Conservation (phyloP, 257 asterid species). For the Primulina eburnea region DNA sequence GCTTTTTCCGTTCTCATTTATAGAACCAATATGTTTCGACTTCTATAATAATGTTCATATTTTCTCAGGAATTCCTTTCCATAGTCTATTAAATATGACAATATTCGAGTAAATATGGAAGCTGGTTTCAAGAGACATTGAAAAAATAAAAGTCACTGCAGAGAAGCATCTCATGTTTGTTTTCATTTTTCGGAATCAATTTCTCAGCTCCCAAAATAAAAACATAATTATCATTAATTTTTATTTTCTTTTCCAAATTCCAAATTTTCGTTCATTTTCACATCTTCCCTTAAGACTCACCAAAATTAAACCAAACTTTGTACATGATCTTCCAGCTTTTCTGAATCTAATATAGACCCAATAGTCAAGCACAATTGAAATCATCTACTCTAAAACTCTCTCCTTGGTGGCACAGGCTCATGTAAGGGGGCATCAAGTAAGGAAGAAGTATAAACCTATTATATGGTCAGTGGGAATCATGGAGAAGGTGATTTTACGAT, state of each 20-base stretch:
- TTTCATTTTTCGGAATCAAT: neutral
- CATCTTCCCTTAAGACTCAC: neutral
- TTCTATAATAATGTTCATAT: no score
- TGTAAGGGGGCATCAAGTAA: conserved; percentile 95
- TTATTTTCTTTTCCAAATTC: neutral
- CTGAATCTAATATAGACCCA: conserved; percentile 7
- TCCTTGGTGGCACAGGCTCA: conserved; percentile 66
- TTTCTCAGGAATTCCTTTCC: neutral
- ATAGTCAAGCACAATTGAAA: neutral
- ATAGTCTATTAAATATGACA: neutral
- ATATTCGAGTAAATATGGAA: neutral
- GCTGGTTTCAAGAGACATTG: neutral
- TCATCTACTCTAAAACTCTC: conserved; percentile 20
- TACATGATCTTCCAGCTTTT: conserved; percentile 1
- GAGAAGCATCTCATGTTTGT: neutral
- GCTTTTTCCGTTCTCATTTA: conserved; percentile 26
- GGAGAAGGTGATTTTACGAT: conserved; percentile 88
- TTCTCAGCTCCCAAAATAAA: neutral
- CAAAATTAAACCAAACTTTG: neutral
- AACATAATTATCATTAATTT: no score
- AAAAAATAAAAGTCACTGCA: no score
- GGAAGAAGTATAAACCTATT: conserved; percentile 81
- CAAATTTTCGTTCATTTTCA: neutral
- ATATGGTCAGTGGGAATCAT: conserved; percentile 90
- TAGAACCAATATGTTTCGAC: neutral